These are phyloP conservation scores for rapeseed (Brassica napus) DNA, from an alignment of 345 rosid genomes.

Conservation along the genomic window Da-Ae NC_063439.1:28441001-28441500, in stretches of 20 bases:
- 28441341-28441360: conserved; percentile 64
- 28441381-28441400: conserved; percentile 74
- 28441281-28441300: neutral
- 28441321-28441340: conserved; percentile 76
- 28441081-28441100: conserved; percentile 14
- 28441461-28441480: conserved; percentile 79
- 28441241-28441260: conserved; percentile 89
- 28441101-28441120: conserved; percentile 26
- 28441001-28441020: conserved; percentile 55
- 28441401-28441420: conserved; percentile 88
- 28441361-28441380: conserved; percentile 56
- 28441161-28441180: conserved; percentile 57
- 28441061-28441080: conserved; percentile 8
- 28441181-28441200: conserved; percentile 42
- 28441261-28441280: conserved; percentile 1
- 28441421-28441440: conserved; percentile 61
- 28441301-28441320: neutral
- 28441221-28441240: conserved; percentile 73
- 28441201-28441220: conserved; percentile 41
- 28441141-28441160: conserved; percentile 97
- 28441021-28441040: conserved; percentile 50
- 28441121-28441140: conserved; percentile 72
- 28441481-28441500: conserved; percentile 69
- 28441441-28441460: conserved; percentile 55
- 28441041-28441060: conserved; percentile 79